phyloP scores from a whole-genome alignment of 2,329 filamentous ascomycete genomes.

The Aspergillus luchuensis region DNA sequence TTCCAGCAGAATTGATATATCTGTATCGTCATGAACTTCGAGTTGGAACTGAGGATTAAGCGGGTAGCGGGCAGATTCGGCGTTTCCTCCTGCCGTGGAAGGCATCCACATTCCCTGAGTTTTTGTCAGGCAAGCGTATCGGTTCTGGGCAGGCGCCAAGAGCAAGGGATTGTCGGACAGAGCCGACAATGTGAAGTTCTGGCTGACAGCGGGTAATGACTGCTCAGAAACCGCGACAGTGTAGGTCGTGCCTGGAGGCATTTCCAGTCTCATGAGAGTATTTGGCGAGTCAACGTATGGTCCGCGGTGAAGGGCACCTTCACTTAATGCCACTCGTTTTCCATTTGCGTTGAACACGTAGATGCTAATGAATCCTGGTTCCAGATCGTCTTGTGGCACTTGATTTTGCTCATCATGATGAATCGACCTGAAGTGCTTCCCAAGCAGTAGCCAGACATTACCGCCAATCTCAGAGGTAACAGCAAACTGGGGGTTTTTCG shows the following conservation, averaged over 20 bases:
- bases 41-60: constrained; percentile 85
- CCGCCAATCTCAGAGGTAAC: constrained; percentile 58
- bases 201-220: constrained; percentile 69
- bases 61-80: constrained; percentile 73
- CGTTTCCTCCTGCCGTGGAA: constrained; percentile 81
- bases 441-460: constrained; percentile 79
- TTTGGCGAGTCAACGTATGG: constrained; percentile 95
- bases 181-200: constrained; percentile 84
- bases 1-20: constrained; percentile 73
- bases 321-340: constrained; percentile 70
- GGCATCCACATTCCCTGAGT: constrained; percentile 71
- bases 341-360: constrained; percentile 76
- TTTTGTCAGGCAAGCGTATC: constrained; percentile 61
- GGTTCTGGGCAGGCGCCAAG: constrained; percentile 63
- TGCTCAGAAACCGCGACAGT: constrained; percentile 76
- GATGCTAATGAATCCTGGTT: constrained; percentile 82
- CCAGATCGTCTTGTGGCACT: constrained; percentile 45
- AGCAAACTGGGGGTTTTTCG: constrained; percentile 64
- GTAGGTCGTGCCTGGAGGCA: constrained; percentile 53
- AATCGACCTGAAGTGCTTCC: constrained; percentile 76
- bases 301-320: constrained; percentile 70
- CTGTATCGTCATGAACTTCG: constrained; percentile 55
- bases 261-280: constrained; percentile 75
- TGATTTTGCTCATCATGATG: constrained; percentile 48
- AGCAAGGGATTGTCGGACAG: constrained; percentile 68